phyloP scores from a whole-genome alignment of 768 basidiomycete species.

The Tricholoma sp. region DNA sequence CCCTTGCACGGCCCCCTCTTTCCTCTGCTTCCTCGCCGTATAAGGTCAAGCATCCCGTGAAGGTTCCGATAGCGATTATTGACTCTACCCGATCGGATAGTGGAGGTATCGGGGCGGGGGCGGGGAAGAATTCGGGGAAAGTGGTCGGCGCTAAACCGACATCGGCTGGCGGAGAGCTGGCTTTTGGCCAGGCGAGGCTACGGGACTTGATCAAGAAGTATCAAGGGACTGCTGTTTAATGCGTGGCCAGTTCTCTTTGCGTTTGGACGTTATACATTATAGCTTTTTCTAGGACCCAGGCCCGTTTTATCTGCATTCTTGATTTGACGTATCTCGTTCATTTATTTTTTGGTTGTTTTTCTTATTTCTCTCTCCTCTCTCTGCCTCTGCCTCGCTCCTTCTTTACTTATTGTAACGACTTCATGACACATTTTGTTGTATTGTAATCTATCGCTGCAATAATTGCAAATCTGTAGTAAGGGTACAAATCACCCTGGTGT shows the following conservation, averaged over 20 bases:
- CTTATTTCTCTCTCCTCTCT: not conserved
- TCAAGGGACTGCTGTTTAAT: constrained; percentile 35
- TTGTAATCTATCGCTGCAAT: not conserved
- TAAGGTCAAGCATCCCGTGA: constrained; percentile 12
- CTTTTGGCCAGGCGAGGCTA: constrained; percentile 72
- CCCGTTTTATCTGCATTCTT: not conserved
- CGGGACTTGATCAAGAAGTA: constrained; percentile 81
- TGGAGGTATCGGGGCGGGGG: no score
- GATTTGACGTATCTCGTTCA: not conserved
- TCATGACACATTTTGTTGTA: not conserved
- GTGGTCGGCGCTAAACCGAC: constrained; percentile 18
- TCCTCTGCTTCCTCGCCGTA: constrained; percentile 12
- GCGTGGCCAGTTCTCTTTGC: no score
- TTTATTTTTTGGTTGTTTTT: not conserved
- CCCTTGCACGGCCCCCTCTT: constrained; percentile 50
- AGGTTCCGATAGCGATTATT: constrained; percentile 32
- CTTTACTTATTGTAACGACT: not conserved
- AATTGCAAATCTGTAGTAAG: not conserved
- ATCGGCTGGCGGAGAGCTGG: constrained; percentile 40
- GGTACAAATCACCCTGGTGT: no score
- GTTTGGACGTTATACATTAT: not conserved
- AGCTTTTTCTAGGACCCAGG: no score
- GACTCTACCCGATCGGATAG: constrained; percentile 18
- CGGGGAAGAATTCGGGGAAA: constrained; percentile 11
- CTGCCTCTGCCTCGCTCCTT: not conserved